Base-by-base conservation (phyloP, 2,329 filamentous ascomycete species). In the Claviceps citrina region DNA sequence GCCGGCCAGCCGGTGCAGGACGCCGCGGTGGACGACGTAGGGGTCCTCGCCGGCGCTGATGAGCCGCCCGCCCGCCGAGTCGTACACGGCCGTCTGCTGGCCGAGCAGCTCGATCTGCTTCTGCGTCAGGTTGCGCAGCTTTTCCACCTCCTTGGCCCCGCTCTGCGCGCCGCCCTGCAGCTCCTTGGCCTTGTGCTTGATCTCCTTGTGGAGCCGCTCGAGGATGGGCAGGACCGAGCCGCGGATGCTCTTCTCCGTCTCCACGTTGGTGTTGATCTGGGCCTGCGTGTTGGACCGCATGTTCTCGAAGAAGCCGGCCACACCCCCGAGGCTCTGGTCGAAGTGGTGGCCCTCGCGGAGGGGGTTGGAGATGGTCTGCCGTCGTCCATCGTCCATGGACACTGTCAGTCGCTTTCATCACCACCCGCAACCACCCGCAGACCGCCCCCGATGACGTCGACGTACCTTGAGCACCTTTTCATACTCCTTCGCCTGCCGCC, bases 181-280 rank as follows among this genome's bases (percentile, higher is more conserved):
- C 62, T 95, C 87, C 68, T 96, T 96, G 47, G 76, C 71, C 68
- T 96, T 96, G 65, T 82, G 78, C 72, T 96, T 98, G 68, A 98
- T 91, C 60, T 96, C 91, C 58, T 84, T 80, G 66, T 96, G 87
- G 36, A 98, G 70, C 39, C 86, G 81, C 52, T 93, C 84, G 55
- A 98, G 79, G 47, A 89, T 79, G 28, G 89, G 91, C 16, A 94
- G 70, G 24, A 96, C 82, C 12, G 79, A 78, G 44, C 78, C 80
- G 63, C 89, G 93, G 49, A 98, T 71, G 50, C 78, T 84, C 68
- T 91, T 91, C 51, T 91, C 86, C 5, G 87, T 94, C 59, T 96
- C 89, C 51, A 80, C 65, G 59, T 95, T 89, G 55, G 83, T 80
- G 61, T 91, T 93, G 53, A 86, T 76, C 53, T 96, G 73, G 34